Evolutionary conservation across 2,329 filamentous ascomycete genomes (phyloP), one percentile per base, ranked within the genome.

Genomic region (Hymenoscyphus fructigenus): DNA sequence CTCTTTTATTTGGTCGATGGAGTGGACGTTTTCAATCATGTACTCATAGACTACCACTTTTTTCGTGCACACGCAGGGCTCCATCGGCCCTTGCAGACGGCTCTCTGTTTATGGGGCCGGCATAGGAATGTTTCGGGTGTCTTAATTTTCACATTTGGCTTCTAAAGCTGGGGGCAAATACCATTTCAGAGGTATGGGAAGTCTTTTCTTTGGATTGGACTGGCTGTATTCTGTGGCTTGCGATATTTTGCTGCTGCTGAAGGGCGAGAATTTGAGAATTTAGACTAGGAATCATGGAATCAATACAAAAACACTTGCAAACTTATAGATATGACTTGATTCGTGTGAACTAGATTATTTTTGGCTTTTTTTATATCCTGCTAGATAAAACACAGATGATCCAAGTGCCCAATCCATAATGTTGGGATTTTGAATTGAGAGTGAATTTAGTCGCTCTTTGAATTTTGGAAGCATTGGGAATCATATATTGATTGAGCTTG

Each of bases 11-110:
- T 65, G 64, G 64, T 66, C 61, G 64, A 41, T 20, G 50, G 62
- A 64, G 67, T 66, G 66, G 62, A 65, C 55, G 62, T 63, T 47
- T 65, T 68, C 69, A 64, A 71, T 65, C 66, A 70, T 73, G 71
- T 73, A 73, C 67, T 71, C 69, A 73, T 74, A 74, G 70, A 73
- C 65, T 68, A 50, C 57, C 70, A 36, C 44, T 58, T 28, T 50
- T 26, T 53, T 64, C 65, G 66, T 70, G 68, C 67, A 47, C 59
- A 47, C 57, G 66, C 65, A 68, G 63, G 32, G 69, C 67, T 66
- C 63, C 61, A 67, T 63, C 66, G 62, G 65, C 63, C 69, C 60
- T 60, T 56, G 67, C 61, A 66, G 20, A 26, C 47, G 47, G 20
- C 47, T 53, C 47, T 26, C 59, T 58, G 63, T 59, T 64, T 41